Conservation (phyloP, 768 basidiomycete genomes). For the Termitomyces sp. region DNA sequence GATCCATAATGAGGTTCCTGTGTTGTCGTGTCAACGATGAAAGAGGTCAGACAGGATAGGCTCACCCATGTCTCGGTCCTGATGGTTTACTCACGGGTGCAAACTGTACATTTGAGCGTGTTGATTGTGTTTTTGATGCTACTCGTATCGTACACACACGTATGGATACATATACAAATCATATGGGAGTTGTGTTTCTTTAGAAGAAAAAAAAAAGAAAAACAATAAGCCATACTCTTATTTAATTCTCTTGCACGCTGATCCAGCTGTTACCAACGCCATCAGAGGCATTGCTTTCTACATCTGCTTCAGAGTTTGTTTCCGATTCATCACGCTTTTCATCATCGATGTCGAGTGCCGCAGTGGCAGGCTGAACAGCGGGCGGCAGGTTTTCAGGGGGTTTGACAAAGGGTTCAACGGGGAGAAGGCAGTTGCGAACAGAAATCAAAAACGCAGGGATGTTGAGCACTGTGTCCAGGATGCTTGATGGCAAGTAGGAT, state of each 20-base stretch:
- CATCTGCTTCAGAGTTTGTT: slow-evolving; percentile 58
- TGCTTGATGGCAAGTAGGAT: slow-evolving; percentile 57
- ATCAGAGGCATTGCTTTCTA: slow-evolving; percentile 53
- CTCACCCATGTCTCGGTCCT: slow-evolving; percentile 9
- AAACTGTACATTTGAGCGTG: background rate
- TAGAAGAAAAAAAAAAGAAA: background rate
- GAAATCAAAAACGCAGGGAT: slow-evolving; percentile 62
- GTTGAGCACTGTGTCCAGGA: slow-evolving; percentile 61
- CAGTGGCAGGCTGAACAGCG: slow-evolving; percentile 18
- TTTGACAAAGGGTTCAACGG: slow-evolving; percentile 37
- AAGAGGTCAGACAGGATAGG: background rate
- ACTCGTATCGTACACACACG: slow-evolving; percentile 9
- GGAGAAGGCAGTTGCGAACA: slow-evolving; percentile 54
- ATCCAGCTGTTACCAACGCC: slow-evolving; percentile 70
- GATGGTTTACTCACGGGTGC: background rate
- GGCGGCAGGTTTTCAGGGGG: slow-evolving; percentile 19
- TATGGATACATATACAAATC: slow-evolving; percentile 1
- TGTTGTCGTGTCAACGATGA: background rate
- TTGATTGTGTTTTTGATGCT: background rate
- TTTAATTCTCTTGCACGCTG: slow-evolving; percentile 33
- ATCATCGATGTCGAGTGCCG: slow-evolving; percentile 7
- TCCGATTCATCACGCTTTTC: slow-evolving; percentile 25
- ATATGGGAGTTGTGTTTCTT: background rate
- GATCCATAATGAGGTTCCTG: slow-evolving; percentile 67
- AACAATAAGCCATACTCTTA: background rate